phyloP scores from a whole-genome alignment of 202 grass and related monocot species.

The Panicum hallii region DNA sequence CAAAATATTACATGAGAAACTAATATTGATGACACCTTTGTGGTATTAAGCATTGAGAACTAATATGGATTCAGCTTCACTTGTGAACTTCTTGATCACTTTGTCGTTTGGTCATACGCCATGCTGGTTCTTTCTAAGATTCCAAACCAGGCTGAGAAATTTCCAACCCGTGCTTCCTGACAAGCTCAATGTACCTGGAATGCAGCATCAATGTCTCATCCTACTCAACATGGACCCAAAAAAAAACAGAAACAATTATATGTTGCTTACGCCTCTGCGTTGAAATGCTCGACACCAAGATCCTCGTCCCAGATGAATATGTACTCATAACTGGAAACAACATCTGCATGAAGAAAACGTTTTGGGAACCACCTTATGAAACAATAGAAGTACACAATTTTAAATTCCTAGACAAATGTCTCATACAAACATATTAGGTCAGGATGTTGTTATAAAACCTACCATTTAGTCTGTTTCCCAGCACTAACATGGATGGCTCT shows the following conservation, averaged over 20 bases:
- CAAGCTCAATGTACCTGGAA: constrained; percentile 84
- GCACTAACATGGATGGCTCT: constrained; percentile 79
- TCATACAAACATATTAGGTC: neutral
- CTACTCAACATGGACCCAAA: constrained; percentile 16
- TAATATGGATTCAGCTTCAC: constrained; percentile 48
- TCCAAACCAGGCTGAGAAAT: constrained; percentile 96
- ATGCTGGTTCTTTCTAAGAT: constrained; percentile 80
- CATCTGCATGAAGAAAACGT: constrained; percentile 89
- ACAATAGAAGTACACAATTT: constrained; percentile 24
- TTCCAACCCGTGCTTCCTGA: constrained; percentile 90
- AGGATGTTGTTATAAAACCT: neutral
- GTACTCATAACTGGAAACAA: constrained; percentile 84
- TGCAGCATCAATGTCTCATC: constrained; percentile 11
- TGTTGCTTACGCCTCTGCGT: constrained; percentile 81
- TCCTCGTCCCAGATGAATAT: constrained; percentile 99
- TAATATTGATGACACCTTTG: neutral
- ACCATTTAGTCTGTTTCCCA: constrained; percentile 94
- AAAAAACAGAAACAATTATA: constrained; percentile 12
- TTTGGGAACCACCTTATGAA: constrained; percentile 94
- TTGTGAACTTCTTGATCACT: constrained; percentile 91
- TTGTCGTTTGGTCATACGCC: constrained; percentile 96
- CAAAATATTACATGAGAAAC: constrained; percentile 35
- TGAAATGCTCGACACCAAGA: constrained; percentile 93
- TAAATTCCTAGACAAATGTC: neutral
- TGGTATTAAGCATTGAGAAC: constrained; percentile 29